Conservation (phyloP, 495 filamentous ascomycete species). For the Aspergillus asperescens region DNA sequence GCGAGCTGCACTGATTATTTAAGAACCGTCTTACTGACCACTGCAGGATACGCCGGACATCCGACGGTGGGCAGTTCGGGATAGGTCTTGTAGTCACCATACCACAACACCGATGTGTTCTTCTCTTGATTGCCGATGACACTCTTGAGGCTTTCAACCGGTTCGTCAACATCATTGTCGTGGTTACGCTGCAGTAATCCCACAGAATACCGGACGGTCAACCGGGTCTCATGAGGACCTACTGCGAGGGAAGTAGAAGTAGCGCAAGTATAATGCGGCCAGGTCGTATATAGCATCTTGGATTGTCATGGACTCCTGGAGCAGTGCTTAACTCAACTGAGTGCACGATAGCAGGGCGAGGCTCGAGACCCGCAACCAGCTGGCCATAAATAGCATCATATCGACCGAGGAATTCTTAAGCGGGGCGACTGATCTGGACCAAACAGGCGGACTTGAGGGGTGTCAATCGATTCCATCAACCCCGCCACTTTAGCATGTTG, state of each 20-base stretch:
- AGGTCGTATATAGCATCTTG: constrained; percentile 23
- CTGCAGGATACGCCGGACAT: constrained; percentile 25
- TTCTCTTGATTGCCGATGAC: constrained; percentile 36
- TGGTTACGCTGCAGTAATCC: constrained; percentile 36
- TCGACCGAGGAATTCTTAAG: no score
- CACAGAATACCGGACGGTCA: constrained; percentile 36
- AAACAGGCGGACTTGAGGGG: no score
- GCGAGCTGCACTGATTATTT: no score
- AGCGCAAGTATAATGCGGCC: constrained; percentile 14
- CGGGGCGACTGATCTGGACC: no score
- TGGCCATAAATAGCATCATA: background rate
- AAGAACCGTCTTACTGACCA: no score
- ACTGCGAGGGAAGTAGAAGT: constrained; percentile 25
- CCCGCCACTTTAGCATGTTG: constrained; percentile 54
- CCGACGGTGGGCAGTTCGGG: constrained; percentile 38
- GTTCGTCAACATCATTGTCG: constrained; percentile 29
- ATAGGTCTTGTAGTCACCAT: constrained; percentile 36
- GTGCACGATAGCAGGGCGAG: constrained; percentile 1
- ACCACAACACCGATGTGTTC: constrained; percentile 32
- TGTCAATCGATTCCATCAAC: no score
- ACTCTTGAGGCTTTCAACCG: constrained; percentile 35
- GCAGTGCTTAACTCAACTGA: constrained; percentile 10
- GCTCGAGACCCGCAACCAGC: no score
- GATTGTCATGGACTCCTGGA: constrained; percentile 27
- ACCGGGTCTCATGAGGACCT: constrained; percentile 31